Evolutionary conservation across 2,329 filamentous ascomycete species (phyloP).

Genomic region (Penicillium sumatraense): DNA sequence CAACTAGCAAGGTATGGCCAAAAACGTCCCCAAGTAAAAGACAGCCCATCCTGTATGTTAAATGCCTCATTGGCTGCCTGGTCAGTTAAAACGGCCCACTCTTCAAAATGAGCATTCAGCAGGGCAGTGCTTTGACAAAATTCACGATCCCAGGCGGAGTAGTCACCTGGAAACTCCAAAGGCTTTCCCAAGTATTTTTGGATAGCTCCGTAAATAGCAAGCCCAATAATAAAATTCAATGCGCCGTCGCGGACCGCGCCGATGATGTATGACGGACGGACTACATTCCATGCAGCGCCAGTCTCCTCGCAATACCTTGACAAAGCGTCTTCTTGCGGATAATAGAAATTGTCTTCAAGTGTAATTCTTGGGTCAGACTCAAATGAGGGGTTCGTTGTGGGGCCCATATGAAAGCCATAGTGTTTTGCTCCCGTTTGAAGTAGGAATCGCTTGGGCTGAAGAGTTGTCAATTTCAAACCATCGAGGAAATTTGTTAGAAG

Average conservation of each 20-base stretch:
- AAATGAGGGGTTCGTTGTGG: slow-evolving; percentile 25
- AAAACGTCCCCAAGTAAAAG: slow-evolving; percentile 29
- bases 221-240: slow-evolving; percentile 28
- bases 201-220: slow-evolving; percentile 30
- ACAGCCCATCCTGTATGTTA: slow-evolving; percentile 32
- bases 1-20: slow-evolving; percentile 31
- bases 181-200: slow-evolving; percentile 24
- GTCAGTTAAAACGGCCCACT: slow-evolving; percentile 34
- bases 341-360: slow-evolving; percentile 35
- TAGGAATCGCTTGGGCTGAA: slow-evolving; percentile 54
- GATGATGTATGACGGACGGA: slow-evolving; percentile 29
- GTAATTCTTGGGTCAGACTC: slow-evolving; percentile 28
- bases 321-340: slow-evolving; percentile 31
- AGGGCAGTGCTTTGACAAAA: slow-evolving; percentile 24
- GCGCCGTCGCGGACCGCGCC: slow-evolving; percentile 30
- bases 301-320: slow-evolving; percentile 26
- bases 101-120: slow-evolving; percentile 30
- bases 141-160: slow-evolving; percentile 23
- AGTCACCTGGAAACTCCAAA: slow-evolving; percentile 26
- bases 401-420: slow-evolving; percentile 30
- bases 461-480: slow-evolving; percentile 49
- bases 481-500: slow-evolving; percentile 58
- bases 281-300: slow-evolving; percentile 28
- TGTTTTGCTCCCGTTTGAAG: slow-evolving; percentile 46
- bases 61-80: slow-evolving; percentile 30